Base-by-base conservation (phyloP, 1,139 yeast genomes). In the Wickerhamiella pararugosa region DNA sequence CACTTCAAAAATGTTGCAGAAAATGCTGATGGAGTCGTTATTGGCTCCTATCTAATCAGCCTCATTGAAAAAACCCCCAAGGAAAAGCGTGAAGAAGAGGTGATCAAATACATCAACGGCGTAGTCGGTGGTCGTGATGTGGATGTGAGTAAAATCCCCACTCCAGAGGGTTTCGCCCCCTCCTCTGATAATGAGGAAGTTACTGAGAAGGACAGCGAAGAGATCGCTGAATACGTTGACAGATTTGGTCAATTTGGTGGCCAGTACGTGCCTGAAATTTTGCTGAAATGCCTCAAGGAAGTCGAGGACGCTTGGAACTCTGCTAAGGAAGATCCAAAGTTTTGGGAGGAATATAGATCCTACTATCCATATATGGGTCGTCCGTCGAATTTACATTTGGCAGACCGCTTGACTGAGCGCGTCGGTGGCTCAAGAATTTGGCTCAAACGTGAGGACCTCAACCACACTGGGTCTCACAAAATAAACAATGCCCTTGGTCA, bases 391-490 rank as follows among this genome's bases (percentile, higher is more conserved):
- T 72, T 90, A 57, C 97, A 90, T 60, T 72, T 70, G 56, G 98
- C 97, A 42, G 94, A 83, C 47, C 73, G 97, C 59, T 73, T 90
- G 53, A 70, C 94, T 31, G 92, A 83, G 62, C 66, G 79, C 54
- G 87, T 87, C 31, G 96, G 96, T 29, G 98, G 99, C 55, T 97
- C 98, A 25, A 82, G 80, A 58, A 86, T 90, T 63, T 90, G 97
- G 97, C 74, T 90, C 58, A 90, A 90, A 65, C 79, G 99, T 66
- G 99, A 90, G 68, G 99, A 90, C 60, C 71, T 90, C 58, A 90
- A 90, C 66, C 99, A 90, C 62, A 90, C 98, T 2, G 98, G 99
- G 47, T 82, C 94, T 34, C 99, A 90, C 66, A 90, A 90, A 65
- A 90, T 90, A 60, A 90, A 90, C 64, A 90, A 90, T 56, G 97